These are phyloP conservation scores for Blastomyces emzantsi DNA, from an alignment of 2,329 filamentous ascomycete species.

Conservation along the genomic window DNA sequence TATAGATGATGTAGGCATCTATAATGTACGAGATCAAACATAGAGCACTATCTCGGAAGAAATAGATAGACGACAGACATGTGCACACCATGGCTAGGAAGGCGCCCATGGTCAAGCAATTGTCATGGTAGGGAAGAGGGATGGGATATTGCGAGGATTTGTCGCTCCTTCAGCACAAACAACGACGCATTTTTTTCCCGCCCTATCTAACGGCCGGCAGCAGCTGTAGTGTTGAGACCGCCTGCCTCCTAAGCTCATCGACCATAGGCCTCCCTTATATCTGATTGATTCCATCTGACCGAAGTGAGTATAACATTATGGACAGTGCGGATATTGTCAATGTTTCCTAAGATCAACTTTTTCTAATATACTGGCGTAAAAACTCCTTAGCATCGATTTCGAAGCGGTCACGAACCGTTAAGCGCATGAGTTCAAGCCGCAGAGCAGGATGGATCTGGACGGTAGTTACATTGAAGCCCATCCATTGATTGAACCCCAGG, in stretches of 20 bases:
- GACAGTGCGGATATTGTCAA: not conserved
- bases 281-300: not conserved
- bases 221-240: not conserved
- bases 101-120: not conserved
- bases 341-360: not conserved
- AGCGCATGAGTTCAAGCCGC: not conserved
- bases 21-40: not conserved
- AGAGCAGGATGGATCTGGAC: not conserved
- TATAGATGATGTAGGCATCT: not conserved
- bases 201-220: not conserved
- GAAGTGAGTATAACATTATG: not conserved
- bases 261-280: not conserved
- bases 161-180: not conserved
- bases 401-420: not conserved
- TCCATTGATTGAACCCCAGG: not conserved
- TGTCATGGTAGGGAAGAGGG: not conserved
- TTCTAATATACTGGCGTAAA: not conserved
- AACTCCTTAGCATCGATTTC: not conserved
- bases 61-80: not conserved
- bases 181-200: not conserved
- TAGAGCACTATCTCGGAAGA: not conserved
- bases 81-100: not conserved
- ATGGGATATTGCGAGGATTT: not conserved
- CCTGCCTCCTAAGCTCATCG: not conserved
- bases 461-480: not conserved